A percentile compares a stretch with the other conserved stretches of the same genome.
These are phyloP conservation scores for Alternaria rosae DNA, from an alignment of 2,329 filamentous ascomycete genomes.

Conservation along the genomic window DNA sequence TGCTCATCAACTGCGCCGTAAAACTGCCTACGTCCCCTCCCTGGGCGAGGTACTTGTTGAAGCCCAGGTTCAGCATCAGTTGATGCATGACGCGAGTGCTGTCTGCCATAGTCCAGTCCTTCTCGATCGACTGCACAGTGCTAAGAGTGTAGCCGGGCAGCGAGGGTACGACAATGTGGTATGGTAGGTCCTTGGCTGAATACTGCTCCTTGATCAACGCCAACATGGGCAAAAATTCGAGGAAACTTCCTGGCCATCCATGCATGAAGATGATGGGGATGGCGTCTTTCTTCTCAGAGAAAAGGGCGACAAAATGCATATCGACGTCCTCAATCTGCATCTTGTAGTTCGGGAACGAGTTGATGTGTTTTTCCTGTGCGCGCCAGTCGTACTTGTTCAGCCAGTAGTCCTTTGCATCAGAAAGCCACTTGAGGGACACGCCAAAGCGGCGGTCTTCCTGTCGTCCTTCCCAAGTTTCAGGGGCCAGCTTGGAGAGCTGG, in stretches of 20 bases:
- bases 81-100: constrained; percentile 58
- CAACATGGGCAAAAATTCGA: constrained; percentile 65
- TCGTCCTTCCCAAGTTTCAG: constrained; percentile 38
- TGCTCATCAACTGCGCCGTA: constrained; percentile 52
- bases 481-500: constrained; percentile 43
- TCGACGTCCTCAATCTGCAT: constrained; percentile 54
- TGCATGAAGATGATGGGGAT: constrained; percentile 63
- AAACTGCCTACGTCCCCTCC: constrained; percentile 65
- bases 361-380: constrained; percentile 54
- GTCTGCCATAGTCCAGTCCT: constrained; percentile 53
- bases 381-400: constrained; percentile 50
- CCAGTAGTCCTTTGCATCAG: constrained; percentile 48
- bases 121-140: constrained; percentile 54
- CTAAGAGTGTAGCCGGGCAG: constrained; percentile 65
- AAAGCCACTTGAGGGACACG: constrained; percentile 46
- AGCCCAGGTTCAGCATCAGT: constrained; percentile 64
- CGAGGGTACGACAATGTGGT: constrained; percentile 65
- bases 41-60: constrained; percentile 63
- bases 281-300: constrained; percentile 61
- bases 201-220: constrained; percentile 58
- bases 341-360: constrained; percentile 62
- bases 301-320: constrained; percentile 64
- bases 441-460: constrained; percentile 38
- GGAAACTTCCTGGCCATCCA: constrained; percentile 64
- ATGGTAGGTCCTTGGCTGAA: constrained; percentile 59